Percentiles rank a stretch among this genome's conserved stretches.
phyloP scores from a whole-genome alignment of 225 moss, liverwort and hornwort species.

The Straminergon stramineum region DNA sequence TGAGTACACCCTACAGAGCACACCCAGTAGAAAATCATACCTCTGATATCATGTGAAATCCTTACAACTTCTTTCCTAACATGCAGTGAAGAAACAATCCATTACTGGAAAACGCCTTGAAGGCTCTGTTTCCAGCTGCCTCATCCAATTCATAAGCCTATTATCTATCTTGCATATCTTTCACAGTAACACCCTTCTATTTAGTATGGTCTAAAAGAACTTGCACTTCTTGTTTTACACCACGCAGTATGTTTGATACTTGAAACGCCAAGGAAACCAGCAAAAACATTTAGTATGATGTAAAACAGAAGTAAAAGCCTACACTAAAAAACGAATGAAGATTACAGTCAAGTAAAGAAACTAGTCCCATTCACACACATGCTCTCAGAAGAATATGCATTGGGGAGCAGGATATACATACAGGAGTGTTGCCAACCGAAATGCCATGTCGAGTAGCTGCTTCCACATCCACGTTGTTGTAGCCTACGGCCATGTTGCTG shows the following conservation, averaged over 20 bases:
- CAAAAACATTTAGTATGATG: neutral
- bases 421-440: slow-evolving; percentile 90
- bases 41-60: neutral
- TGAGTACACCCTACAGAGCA: slow-evolving; percentile 73
- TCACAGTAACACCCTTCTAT: neutral
- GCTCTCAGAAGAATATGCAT: neutral
- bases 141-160: neutral
- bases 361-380: neutral
- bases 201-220: neutral
- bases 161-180: neutral
- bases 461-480: slow-evolving; percentile 96
- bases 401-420: neutral
- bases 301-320: neutral
- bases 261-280: neutral
- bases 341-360: neutral
- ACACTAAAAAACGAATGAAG: neutral
- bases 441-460: slow-evolving; percentile 85
- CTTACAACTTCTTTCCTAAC: neutral
- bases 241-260: neutral
- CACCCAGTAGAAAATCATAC: neutral
- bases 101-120: neutral
- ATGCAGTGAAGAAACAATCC: neutral
- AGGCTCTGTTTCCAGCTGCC: neutral
- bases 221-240: neutral
- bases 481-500: slow-evolving; percentile 99